Conservation (phyloP, 129 eudicot genomes). For the Pulicaria dysenterica region DNA sequence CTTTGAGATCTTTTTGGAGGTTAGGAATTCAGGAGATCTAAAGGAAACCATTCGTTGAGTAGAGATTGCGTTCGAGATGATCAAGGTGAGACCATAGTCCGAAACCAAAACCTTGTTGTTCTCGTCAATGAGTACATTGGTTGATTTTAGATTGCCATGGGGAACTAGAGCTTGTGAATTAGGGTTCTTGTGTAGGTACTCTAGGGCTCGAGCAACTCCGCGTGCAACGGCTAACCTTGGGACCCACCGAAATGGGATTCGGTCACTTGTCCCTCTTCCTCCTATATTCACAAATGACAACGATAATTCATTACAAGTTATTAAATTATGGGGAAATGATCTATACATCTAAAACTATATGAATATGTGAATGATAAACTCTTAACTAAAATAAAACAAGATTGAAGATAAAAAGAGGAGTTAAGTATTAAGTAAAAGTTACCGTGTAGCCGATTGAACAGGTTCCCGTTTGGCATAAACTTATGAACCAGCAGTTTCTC, state of each 20-base stretch:
- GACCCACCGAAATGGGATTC: conserved; percentile 69
- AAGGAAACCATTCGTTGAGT: conserved; percentile 61
- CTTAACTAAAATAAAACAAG: neutral
- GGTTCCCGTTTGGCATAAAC: conserved; percentile 52
- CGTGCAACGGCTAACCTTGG: conserved; percentile 58
- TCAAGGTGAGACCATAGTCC: conserved; percentile 63
- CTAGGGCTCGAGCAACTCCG: conserved; percentile 64
- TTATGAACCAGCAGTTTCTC: conserved; percentile 67
- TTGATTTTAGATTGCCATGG: conserved; percentile 68
- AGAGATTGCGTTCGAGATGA: conserved; percentile 54
- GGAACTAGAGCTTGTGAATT: conserved; percentile 45
- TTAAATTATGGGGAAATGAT: neutral
- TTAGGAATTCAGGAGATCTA: conserved; percentile 59
- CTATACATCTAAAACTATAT: too few species aligned
- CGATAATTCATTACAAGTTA: neutral
- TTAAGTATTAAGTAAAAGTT: neutral
- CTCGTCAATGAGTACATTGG: conserved; percentile 72
- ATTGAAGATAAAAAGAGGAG: neutral
- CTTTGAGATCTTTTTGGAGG: conserved; percentile 50
- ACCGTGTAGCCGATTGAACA: conserved; percentile 67
- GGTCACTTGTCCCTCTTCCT: conserved; percentile 60
- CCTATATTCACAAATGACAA: conserved; percentile 30
- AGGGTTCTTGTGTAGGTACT: conserved; percentile 56
- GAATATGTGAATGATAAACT: too few species aligned
- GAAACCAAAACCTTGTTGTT: conserved; percentile 48